Evolutionary conservation across 2,329 filamentous ascomycete genomes (phyloP).

Genomic region (Pseudopithomyces maydicus): DNA sequence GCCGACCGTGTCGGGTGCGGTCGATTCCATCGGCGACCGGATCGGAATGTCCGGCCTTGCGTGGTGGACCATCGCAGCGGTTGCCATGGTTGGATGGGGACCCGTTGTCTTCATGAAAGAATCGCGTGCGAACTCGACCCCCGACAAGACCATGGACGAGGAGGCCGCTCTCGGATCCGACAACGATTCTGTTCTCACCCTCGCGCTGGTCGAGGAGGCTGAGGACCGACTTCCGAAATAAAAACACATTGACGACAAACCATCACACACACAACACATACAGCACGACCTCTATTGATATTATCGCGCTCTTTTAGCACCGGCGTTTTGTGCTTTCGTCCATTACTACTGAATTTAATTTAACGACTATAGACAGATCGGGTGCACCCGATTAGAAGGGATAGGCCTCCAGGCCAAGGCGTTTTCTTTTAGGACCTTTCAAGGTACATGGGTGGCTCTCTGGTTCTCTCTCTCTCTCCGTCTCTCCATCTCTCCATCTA

Average conservation of each 20-base stretch:
- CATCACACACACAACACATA: conserved; percentile 20
- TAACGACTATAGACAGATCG: conserved; percentile 14
- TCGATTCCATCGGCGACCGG: conserved; percentile 80
- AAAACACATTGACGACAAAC: conserved; percentile 6
- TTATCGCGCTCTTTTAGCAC: conserved; percentile 1
- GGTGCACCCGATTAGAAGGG: conserved; percentile 10
- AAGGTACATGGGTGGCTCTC: no score
- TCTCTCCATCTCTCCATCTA: no score
- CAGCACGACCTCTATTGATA: conserved; percentile 18
- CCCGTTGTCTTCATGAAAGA: conserved; percentile 68
- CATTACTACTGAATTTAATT: conserved; percentile 19
- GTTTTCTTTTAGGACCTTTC: conserved; percentile 8
- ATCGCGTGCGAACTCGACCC: conserved; percentile 47
- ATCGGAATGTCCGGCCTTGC: conserved; percentile 84
- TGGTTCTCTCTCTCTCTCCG: conserved; percentile 14
- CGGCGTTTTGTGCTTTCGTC: conserved; percentile 12
- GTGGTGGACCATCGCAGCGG: conserved; percentile 87
- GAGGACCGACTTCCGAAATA: conserved; percentile 39
- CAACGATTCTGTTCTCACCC: conserved; percentile 38
- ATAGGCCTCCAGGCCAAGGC: conserved; percentile 8
- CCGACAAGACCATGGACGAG: conserved; percentile 37
- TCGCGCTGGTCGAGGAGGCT: conserved; percentile 35
- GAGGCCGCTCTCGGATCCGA: conserved; percentile 36
- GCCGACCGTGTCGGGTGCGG: conserved; percentile 81
- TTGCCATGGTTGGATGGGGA: conserved; percentile 70